A percentile compares a stretch with the other conserved stretches of the same genome.
These are phyloP conservation scores for Rhododendron henanense DNA, from an alignment of 148 eudicot genomes.

Conservation along the genomic window DNA sequence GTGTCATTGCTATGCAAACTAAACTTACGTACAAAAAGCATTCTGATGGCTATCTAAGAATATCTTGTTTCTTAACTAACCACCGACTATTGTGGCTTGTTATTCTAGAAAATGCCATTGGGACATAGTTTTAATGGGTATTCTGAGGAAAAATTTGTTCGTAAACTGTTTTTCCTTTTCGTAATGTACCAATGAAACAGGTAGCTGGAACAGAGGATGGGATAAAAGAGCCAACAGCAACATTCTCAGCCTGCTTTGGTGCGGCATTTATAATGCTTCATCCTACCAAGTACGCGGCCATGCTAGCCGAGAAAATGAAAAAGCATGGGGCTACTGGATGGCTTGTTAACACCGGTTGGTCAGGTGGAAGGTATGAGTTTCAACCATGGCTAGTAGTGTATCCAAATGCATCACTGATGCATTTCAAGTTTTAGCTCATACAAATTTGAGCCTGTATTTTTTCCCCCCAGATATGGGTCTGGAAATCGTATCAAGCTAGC, in stretches of 20 bases:
- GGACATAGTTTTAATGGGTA: neutral
- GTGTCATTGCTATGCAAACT: neutral
- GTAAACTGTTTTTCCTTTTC: neutral
- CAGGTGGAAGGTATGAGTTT: slow-evolving; percentile 56
- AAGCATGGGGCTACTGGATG: slow-evolving; percentile 69
- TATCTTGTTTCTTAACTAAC: neutral
- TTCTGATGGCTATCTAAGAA: neutral
- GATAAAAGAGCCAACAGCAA: slow-evolving; percentile 67
- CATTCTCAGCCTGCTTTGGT: slow-evolving; percentile 84
- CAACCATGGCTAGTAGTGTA: neutral
- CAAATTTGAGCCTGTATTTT: neutral
- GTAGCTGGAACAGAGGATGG: slow-evolving; percentile 83
- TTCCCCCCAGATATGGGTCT: slow-evolving; percentile 50
- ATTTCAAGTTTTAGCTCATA: neutral
- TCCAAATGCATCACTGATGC: neutral
- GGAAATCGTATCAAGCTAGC: slow-evolving; percentile 71
- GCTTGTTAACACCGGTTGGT: slow-evolving; percentile 92
- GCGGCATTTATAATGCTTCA: slow-evolving; percentile 86
- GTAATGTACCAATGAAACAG: slow-evolving; percentile 18
- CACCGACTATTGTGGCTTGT: neutral
- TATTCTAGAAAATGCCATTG: neutral
- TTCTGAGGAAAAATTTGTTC: neutral
- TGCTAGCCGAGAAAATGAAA: slow-evolving; percentile 82
- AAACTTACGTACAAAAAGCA: neutral
- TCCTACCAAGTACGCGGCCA: slow-evolving; percentile 76